Evolutionary conservation across 148 eudicot genomes (phyloP), one percentile per base, ranked within the genome.

Genomic region (Simmondsia chinensis): DNA sequence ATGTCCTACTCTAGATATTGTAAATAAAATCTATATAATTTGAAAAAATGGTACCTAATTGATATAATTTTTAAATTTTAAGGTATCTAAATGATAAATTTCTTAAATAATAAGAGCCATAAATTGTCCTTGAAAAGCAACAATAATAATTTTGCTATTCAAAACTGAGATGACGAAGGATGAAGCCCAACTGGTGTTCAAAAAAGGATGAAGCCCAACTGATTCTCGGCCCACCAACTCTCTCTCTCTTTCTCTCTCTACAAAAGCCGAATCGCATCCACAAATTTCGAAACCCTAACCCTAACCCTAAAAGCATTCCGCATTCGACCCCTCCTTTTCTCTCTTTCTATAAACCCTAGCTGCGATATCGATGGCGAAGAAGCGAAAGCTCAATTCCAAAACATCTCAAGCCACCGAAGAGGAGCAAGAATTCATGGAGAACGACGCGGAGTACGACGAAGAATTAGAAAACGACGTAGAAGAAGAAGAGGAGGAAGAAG

Each of bases 351-450:
- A n/a, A n/a, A n/a, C n/a, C n/a, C n/a, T n/a, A n/a, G n/a, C n/a
- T n/a, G n/a, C n/a, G n/a, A n/a, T 43, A 55, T 22, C 66, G 48
- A 82, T 82, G 84, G 79, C 76, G 33, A 74, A 57, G 21, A 82
- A 77, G 45, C 73, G 91, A 68, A 82, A 82, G 63, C 45, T 61
- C 40, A 48, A 23, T 4, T 4, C 84, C 32, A 67, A 49, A 38
- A 20, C 80, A 3, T 26, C 68, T 19, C 45, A 54, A 26, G 11
- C 71, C 9, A 6, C 72, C 9, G 68, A 46, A 1, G 54, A 19
- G 0, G 61, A 68, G 4, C 37, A 34, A 3, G 61, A 60, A 7
- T 51, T 9, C 0, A 54, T 9, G 0, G 54, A 29, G 1, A 58
- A 20, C 4, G 65, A 41, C 2, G 66, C 39, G 0, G 52, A 50